Percentiles rank a stretch among this genome's conserved stretches.
phyloP scores from a whole-genome alignment of 2,329 filamentous ascomycete genomes.

The Xylariaceae sp. region DNA sequence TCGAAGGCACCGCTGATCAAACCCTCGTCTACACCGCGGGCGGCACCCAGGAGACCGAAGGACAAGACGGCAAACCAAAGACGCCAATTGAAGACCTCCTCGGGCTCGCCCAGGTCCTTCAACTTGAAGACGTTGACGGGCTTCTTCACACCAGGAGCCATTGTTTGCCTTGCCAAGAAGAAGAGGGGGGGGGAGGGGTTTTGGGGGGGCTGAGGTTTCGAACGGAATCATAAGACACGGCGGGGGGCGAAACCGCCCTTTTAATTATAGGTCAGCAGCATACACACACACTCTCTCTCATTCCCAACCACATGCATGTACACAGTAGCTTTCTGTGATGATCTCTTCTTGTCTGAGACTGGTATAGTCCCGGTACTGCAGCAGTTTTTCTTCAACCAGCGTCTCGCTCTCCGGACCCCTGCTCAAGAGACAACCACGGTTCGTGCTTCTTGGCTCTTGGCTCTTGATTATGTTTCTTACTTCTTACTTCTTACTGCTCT shows the following conservation, averaged over 20 bases:
- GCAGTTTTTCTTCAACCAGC: too few species aligned
- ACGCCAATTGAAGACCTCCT: slow-evolving; percentile 69
- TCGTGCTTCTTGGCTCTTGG: too few species aligned
- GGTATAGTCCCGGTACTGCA: too few species aligned
- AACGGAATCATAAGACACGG: background rate
- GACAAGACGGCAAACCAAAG: slow-evolving; percentile 71
- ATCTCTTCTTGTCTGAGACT: too few species aligned
- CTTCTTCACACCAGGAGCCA: slow-evolving; percentile 32
- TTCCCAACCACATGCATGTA: too few species aligned
- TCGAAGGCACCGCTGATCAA: slow-evolving; percentile 68
- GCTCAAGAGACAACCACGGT: too few species aligned
- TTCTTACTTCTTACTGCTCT: background rate
- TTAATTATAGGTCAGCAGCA: too few species aligned
- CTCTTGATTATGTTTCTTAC: background rate
- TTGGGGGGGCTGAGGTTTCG: background rate
- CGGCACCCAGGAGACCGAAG: slow-evolving; percentile 70
- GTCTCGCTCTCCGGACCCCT: too few species aligned
- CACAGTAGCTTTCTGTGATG: too few species aligned
- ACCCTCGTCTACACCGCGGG: slow-evolving; percentile 74
- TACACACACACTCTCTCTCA: too few species aligned
- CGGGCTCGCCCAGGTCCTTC: slow-evolving; percentile 59
- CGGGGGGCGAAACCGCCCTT: too few species aligned
- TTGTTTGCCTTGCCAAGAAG: slow-evolving; percentile 7
- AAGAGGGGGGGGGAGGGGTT: background rate
- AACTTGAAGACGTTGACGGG: slow-evolving; percentile 56